phyloP scores from a whole-genome alignment of 164 flowering plant genomes.

The Dillenia turbinata region DNA sequence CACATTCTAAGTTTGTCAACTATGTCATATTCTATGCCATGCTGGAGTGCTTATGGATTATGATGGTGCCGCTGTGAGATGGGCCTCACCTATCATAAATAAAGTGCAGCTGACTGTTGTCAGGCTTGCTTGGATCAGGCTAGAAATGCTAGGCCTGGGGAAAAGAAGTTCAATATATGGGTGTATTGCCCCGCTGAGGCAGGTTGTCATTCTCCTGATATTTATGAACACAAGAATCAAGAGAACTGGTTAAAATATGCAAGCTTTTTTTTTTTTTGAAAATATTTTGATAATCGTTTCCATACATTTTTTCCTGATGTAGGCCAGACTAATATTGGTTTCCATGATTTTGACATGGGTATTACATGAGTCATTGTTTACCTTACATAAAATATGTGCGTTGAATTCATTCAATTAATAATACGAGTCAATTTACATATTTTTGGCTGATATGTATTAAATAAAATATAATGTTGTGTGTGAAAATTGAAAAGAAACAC shows the following conservation, averaged over 20 bases:
- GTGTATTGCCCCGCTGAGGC: constrained; percentile 90
- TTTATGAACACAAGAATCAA: constrained; percentile 74
- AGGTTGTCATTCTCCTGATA: constrained; percentile 96
- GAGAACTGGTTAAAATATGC: constrained; percentile 99
- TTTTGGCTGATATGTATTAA: too few relatives aligned
- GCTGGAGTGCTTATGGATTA: constrained; percentile 87
- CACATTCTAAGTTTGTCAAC: too few relatives aligned
- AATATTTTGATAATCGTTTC: not conserved
- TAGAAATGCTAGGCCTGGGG: constrained; percentile 64
- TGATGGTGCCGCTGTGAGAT: constrained; percentile 85
- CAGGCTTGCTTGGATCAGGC: constrained; percentile 98
- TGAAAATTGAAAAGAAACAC: too few relatives aligned
- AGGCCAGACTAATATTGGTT: not conserved
- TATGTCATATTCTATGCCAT: constrained; percentile 34
- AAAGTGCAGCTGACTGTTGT: constrained; percentile 97
- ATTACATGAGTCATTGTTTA: too few relatives aligned
- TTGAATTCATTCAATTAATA: too few relatives aligned
- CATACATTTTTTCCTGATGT: not conserved
- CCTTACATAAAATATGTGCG: too few relatives aligned
- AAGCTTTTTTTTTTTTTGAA: constrained; percentile 13
- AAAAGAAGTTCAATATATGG: constrained; percentile 90
- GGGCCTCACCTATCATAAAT: constrained; percentile 95
- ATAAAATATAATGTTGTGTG: too few relatives aligned
- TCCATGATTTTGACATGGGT: constrained; percentile 15
- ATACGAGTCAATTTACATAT: too few relatives aligned